Evolutionary conservation across 2,329 filamentous ascomycete species (phyloP).

Genomic region (Podosphaera xanthii): DNA sequence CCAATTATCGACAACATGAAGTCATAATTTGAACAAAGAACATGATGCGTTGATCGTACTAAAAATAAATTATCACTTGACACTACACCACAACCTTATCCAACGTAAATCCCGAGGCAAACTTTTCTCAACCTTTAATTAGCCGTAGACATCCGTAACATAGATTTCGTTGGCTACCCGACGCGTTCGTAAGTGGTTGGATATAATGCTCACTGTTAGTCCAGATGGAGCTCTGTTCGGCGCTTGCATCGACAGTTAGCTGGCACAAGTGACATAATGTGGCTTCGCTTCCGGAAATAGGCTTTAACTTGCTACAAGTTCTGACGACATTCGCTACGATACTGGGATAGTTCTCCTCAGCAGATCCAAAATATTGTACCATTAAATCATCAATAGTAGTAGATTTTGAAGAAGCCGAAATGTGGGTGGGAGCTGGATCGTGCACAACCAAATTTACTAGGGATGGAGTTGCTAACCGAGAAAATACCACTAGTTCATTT

Average conservation of each 20-base stretch:
- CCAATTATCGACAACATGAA: too few species aligned
- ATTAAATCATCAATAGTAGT: constrained; percentile 83
- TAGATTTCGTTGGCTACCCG: constrained; percentile 20
- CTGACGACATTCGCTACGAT: constrained; percentile 91
- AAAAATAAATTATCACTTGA: too few species aligned
- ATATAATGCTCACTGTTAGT: constrained; percentile 28
- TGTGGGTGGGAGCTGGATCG: constrained; percentile 16
- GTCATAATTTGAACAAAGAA: too few species aligned
- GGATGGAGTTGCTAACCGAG: constrained; percentile 27
- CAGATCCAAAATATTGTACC: constrained; percentile 65
- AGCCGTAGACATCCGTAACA: constrained; percentile 59
- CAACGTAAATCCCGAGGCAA: neutral
- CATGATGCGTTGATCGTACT: too few species aligned
- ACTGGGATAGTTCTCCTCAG: constrained; percentile 68
- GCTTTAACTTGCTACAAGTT: constrained; percentile 61
- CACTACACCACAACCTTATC: too few species aligned
- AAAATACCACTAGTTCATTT: constrained; percentile 53
- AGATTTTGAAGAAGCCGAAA: constrained; percentile 27
- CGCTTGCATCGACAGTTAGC: constrained; percentile 37
- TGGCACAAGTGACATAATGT: constrained; percentile 43
- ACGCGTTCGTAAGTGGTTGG: constrained; percentile 5
- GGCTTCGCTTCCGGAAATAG: constrained; percentile 17
- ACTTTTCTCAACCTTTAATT: constrained; percentile 23
- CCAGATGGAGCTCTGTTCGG: constrained; percentile 37
- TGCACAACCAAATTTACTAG: constrained; percentile 26